phyloP scores from a whole-genome alignment of 2,329 filamentous ascomycete genomes.

The Aspergillus versicolor region DNA sequence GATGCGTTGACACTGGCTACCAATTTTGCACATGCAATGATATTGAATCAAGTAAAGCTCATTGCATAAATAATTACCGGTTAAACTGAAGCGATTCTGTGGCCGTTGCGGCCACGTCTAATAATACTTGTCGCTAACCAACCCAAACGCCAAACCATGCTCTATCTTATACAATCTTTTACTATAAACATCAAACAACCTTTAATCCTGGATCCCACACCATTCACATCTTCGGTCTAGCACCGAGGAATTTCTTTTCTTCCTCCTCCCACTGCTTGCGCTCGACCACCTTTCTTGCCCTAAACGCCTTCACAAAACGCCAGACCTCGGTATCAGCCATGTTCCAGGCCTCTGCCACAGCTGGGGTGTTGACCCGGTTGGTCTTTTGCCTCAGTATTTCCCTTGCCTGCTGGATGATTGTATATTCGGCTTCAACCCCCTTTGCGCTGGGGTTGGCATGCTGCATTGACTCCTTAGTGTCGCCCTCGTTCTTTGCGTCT shows the following conservation, averaged over 20 bases:
- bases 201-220: not conserved
- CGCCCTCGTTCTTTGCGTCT: slow-evolving; percentile 36
- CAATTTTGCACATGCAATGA: not conserved
- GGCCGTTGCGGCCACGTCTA: no score
- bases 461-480: slow-evolving; percentile 35
- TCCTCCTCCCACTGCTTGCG: slow-evolving; percentile 61
- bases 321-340: slow-evolving; percentile 64
- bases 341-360: slow-evolving; percentile 55
- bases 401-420: slow-evolving; percentile 51
- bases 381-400: slow-evolving; percentile 43
- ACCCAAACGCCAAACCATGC: not conserved
- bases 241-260: slow-evolving; percentile 56
- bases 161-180: not conserved
- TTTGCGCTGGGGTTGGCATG: slow-evolving; percentile 37
- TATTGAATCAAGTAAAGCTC: no score
- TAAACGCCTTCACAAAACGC: slow-evolving; percentile 62
- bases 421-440: slow-evolving; percentile 44
- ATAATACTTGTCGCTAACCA: no score
- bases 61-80: no score
- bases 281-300: slow-evolving; percentile 57
- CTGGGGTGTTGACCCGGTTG: slow-evolving; percentile 40
- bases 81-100: no score
- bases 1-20: not conserved
- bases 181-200: not conserved
- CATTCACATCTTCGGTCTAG: slow-evolving; percentile 25